Conservation (phyloP, 2,329 filamentous ascomycete genomes). For the Diaporthe australafricana region DNA sequence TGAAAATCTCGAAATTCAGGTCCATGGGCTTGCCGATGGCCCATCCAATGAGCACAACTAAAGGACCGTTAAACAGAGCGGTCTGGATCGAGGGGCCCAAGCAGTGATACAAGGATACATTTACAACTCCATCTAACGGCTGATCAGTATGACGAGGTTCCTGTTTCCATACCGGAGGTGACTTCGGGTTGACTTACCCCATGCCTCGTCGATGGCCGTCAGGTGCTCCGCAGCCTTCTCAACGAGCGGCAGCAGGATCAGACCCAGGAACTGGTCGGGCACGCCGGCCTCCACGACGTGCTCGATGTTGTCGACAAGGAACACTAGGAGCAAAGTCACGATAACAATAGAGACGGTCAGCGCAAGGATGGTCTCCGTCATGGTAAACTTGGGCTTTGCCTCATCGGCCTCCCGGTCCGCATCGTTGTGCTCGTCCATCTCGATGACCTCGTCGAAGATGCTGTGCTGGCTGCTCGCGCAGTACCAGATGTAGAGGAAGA, state of each 20-base stretch:
- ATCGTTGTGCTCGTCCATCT: slow-evolving; percentile 61
- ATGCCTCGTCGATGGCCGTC: slow-evolving; percentile 86
- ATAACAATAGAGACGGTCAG: slow-evolving; percentile 56
- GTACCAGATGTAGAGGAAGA: slow-evolving; percentile 65
- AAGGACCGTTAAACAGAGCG: slow-evolving; percentile 85
- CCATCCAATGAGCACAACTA: slow-evolving; percentile 88
- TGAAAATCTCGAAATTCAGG: slow-evolving; percentile 88
- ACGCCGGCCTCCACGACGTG: slow-evolving; percentile 46
- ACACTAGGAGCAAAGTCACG: slow-evolving; percentile 57
- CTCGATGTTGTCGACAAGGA: slow-evolving; percentile 70
- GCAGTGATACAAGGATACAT: slow-evolving; percentile 86
- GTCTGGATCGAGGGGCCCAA: slow-evolving; percentile 91
- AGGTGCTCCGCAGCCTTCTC: slow-evolving; percentile 90
- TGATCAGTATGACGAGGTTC: background rate
- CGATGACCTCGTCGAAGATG: slow-evolving; percentile 70
- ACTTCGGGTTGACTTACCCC: slow-evolving; percentile 70
- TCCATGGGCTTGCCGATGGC: slow-evolving; percentile 77
- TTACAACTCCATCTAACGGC: slow-evolving; percentile 61
- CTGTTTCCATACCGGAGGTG: background rate
- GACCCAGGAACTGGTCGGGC: slow-evolving; percentile 58
- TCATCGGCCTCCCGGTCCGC: slow-evolving; percentile 61
- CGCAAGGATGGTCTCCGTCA: slow-evolving; percentile 69
- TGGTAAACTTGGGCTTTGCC: slow-evolving; percentile 64
- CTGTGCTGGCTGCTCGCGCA: slow-evolving; percentile 57
- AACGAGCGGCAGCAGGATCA: slow-evolving; percentile 84